Evolutionary conservation across 768 basidiomycete genomes (phyloP).

Genomic region (Russula abietina): DNA sequence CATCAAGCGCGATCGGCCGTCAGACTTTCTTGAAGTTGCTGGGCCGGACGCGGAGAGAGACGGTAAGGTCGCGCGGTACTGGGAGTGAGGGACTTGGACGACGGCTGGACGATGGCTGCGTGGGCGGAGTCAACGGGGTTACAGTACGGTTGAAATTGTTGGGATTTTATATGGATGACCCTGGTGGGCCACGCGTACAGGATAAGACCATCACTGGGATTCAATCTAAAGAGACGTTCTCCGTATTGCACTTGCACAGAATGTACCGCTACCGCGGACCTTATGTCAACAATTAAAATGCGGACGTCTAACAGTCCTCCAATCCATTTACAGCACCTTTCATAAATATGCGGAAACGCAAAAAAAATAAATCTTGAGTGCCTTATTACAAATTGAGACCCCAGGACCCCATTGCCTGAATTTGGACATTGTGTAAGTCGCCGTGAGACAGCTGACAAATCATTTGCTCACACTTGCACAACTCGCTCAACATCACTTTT

Average conservation of each 20-base stretch:
- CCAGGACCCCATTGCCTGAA: too few relatives aligned
- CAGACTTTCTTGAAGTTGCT: constrained; percentile 71
- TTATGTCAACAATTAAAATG: background rate
- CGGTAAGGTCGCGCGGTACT: constrained; percentile 63
- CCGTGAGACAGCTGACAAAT: too few relatives aligned
- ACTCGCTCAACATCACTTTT: too few relatives aligned
- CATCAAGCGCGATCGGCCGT: constrained; percentile 74
- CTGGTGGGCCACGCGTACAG: background rate
- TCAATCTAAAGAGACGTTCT: background rate
- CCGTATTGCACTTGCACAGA: background rate
- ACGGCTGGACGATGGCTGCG: background rate
- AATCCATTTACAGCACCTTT: too few relatives aligned
- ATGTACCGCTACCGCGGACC: background rate
- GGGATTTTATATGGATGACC: background rate
- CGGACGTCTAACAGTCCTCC: background rate
- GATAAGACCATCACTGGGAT: background rate
- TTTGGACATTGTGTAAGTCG: too few relatives aligned
- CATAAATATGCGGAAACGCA: too few relatives aligned
- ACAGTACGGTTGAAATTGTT: background rate
- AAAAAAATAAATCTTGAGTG: too few relatives aligned
- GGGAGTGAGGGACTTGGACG: constrained; percentile 51
- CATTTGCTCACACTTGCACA: too few relatives aligned
- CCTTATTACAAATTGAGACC: too few relatives aligned
- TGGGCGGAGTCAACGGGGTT: background rate
- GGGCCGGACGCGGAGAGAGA: constrained; percentile 48